Conservation (phyloP, 2,329 filamentous ascomycete species). For the Immersiporthe knoxdaviesiana region DNA sequence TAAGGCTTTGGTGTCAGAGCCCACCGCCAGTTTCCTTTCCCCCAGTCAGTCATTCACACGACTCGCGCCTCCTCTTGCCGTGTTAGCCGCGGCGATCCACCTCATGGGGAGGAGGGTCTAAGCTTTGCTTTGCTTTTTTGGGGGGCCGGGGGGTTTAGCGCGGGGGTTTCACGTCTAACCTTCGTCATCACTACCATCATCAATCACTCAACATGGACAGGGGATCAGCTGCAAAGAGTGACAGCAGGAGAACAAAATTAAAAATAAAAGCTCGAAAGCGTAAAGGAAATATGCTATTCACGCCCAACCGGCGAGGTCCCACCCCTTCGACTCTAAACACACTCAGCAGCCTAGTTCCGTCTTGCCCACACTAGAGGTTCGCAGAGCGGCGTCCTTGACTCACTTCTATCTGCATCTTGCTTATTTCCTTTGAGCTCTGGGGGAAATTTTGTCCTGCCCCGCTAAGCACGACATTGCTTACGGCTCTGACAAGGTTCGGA, state of each 20-base stretch:
- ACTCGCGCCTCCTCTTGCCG: background rate
- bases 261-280: background rate
- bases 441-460: background rate
- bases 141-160: too few relatives aligned
- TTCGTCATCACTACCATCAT: background rate
- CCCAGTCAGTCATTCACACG: background rate
- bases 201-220: background rate
- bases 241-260: background rate
- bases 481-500: background rate
- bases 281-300: background rate
- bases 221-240: background rate
- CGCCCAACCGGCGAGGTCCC: too few relatives aligned
- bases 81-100: background rate
- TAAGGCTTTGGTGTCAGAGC: too few relatives aligned
- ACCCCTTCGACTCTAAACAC: too few relatives aligned
- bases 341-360: too few relatives aligned
- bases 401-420: background rate
- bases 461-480: background rate
- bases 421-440: background rate
- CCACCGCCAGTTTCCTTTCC: background rate
- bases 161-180: too few relatives aligned
- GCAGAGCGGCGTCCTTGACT: too few relatives aligned
- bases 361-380: too few relatives aligned
- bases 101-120: background rate
- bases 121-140: background rate